These are phyloP conservation scores for Talaromyces marneffei DNA, from an alignment of 2,329 filamentous ascomycete species.

Conservation along the genomic window DNA sequence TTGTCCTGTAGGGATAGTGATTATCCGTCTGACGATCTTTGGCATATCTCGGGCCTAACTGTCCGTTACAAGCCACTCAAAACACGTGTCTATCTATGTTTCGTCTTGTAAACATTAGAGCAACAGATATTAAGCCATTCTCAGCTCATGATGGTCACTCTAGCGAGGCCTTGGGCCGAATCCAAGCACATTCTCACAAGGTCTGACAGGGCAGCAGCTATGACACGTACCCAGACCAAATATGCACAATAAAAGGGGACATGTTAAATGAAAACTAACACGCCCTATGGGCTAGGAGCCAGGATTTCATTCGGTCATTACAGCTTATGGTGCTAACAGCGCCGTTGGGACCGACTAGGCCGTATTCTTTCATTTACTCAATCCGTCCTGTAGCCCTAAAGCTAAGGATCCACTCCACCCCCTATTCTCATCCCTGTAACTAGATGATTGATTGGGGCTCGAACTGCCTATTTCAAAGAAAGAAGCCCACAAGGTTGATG, in stretches of 20 bases:
- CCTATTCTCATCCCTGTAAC: background rate
- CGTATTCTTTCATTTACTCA: background rate
- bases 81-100: background rate
- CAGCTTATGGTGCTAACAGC: background rate
- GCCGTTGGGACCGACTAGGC: background rate
- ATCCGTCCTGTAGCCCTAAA: background rate
- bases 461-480: background rate
- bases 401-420: background rate
- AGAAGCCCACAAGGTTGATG: background rate
- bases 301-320: background rate
- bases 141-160: background rate
- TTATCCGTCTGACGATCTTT: background rate
- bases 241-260: background rate
- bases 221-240: background rate
- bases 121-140: background rate
- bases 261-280: too few species aligned
- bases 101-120: background rate
- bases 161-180: background rate
- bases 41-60: background rate
- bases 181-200: background rate
- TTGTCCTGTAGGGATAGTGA: background rate
- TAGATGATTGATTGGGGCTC: background rate
- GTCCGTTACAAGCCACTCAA: background rate
- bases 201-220: background rate
- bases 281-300: background rate